Percentiles rank a stretch among this genome's conserved stretches.
phyloP scores from a whole-genome alignment of 2,329 filamentous ascomycete species.

The Helotiales sp. region DNA sequence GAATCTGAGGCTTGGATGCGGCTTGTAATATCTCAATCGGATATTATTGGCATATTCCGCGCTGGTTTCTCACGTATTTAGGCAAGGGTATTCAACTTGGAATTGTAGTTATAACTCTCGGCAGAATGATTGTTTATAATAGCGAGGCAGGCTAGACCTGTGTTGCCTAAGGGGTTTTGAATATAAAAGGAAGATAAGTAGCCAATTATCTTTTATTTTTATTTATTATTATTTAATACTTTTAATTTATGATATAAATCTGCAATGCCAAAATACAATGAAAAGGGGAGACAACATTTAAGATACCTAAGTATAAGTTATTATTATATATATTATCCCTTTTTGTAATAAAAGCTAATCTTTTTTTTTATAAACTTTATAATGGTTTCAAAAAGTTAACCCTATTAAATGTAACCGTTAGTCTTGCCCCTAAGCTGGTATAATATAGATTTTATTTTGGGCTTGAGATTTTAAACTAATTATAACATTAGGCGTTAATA shows the following conservation, averaged over 20 bases:
- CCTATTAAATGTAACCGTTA: neutral
- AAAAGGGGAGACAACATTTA: neutral
- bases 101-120: neutral
- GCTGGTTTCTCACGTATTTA: too few relatives aligned
- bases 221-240: neutral
- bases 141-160: neutral
- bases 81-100: neutral
- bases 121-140: neutral
- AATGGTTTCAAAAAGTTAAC: neutral
- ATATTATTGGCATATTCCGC: too few relatives aligned
- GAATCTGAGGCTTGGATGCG: too few relatives aligned
- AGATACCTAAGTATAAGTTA: conserved; percentile 2
- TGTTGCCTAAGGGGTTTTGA: neutral
- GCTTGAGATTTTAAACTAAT: neutral
- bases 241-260: neutral
- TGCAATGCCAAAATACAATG: neutral
- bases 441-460: neutral
- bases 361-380: neutral
- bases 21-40: too few relatives aligned
- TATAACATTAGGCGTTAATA: conserved; percentile 5
- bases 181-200: neutral
- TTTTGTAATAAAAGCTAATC: conserved; percentile 1
- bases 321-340: neutral
- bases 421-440: neutral
- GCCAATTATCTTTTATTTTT: neutral